Evolutionary conservation across 2,329 filamentous ascomycete genomes (phyloP).

Genomic region (Penicillium frequentans): DNA sequence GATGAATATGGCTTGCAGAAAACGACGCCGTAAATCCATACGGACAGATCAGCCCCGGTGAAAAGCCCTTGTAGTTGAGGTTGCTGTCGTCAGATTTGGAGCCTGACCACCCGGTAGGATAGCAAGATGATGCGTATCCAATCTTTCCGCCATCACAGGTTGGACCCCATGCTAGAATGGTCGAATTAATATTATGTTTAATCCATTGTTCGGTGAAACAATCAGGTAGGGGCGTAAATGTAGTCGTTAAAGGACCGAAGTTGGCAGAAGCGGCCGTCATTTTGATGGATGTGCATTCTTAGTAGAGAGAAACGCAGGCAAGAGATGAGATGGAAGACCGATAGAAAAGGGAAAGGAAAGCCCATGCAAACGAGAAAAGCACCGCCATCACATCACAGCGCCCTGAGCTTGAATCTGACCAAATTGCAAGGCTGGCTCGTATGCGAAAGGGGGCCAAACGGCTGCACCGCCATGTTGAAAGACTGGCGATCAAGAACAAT

Average conservation of each 20-base stretch:
- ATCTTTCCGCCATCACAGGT: constrained; percentile 4
- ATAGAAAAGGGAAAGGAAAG: no score
- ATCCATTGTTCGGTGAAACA: constrained; percentile 11
- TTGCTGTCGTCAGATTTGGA: constrained; percentile 1
- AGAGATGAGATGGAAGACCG: no score
- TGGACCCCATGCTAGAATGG: constrained; percentile 7
- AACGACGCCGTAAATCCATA: constrained; percentile 4
- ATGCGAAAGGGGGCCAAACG: no score
- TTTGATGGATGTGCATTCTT: not conserved
- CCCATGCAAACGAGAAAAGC: no score
- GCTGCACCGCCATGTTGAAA: no score
- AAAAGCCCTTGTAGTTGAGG: constrained; percentile 11
- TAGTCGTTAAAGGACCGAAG: constrained; percentile 15
- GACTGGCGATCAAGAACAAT: no score
- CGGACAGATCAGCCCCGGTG: constrained; percentile 8
- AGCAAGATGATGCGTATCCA: constrained; percentile 9
- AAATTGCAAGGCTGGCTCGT: no score
- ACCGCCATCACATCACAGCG: no score
- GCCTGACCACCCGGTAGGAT: constrained; percentile 7
- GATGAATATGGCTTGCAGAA: constrained; percentile 1
- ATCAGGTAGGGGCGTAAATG: constrained; percentile 1
- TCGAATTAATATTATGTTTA: not conserved
- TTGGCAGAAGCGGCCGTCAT: constrained; percentile 11
- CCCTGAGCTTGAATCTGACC: no score
- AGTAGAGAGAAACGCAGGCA: no score